Evolutionary conservation across 2,329 filamentous ascomycete species (phyloP).

Genomic region (Cryphonectria nitschkei): DNA sequence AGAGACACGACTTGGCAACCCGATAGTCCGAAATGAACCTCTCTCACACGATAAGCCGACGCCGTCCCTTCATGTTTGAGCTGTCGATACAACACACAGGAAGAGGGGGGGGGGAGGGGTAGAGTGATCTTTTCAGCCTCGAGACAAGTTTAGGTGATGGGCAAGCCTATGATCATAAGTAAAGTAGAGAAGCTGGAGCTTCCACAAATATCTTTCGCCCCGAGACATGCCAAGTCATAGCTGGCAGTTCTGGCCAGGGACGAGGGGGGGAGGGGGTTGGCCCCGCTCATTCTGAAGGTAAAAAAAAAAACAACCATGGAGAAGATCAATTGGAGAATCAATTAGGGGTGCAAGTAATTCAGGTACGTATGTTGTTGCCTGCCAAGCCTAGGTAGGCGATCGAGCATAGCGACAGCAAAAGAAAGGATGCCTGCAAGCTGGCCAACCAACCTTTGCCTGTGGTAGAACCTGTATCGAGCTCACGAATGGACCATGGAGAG

Average conservation of each 20-base stretch:
- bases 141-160: not conserved
- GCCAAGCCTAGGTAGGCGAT: not conserved
- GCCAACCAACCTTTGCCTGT: too few species aligned
- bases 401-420: not conserved
- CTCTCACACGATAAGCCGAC: not conserved
- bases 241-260: not conserved
- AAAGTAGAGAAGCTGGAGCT: not conserved
- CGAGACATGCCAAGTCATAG: not conserved
- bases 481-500: not conserved
- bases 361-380: not conserved
- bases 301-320: not conserved
- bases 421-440: not conserved
- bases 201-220: not conserved
- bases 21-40: not conserved
- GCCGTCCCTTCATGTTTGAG: not conserved
- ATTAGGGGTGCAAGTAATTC: not conserved
- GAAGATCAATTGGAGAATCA: not conserved
- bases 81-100: not conserved
- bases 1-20: not conserved
- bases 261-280: not conserved
- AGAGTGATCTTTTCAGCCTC: not conserved
- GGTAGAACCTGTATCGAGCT: not conserved
- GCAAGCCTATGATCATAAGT: not conserved
- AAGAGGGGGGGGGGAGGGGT: not conserved
- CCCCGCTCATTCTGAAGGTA: not conserved